Evolutionary conservation across 1,139 yeast species (phyloP), one percentile per base, ranked within the genome.

Genomic region (Kodamaea anthophila): DNA sequence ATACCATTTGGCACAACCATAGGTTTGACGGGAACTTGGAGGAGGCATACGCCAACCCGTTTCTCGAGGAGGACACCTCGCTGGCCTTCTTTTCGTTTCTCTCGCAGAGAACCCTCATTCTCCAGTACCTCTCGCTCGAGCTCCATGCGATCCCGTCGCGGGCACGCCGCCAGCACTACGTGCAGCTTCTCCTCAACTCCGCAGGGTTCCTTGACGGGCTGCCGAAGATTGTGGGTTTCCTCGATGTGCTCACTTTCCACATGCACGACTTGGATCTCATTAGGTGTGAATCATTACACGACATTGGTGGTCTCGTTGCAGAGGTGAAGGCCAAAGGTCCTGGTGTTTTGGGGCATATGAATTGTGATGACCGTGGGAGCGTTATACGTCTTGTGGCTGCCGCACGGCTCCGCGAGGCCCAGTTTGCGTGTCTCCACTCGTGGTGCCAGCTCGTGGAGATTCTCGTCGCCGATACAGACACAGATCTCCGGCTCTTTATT

Each of bases 401-500:
- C 21, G 60, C 62, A 20, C 62, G 64, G 23, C 67, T 76, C 42
- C 66, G 70, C 34, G 52, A 62, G 1, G 60, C 66, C 4, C 93
- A 83, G 40, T 58, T 80, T 27, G 60, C 69, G 6, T 75, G 80
- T 35, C 57, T 88, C 16, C 83, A 77, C 44, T 74, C 94, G 0
- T 88, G 97, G 97, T 77, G 81, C 19, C 82, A 80, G 42, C 55
- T 87, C 31, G 77, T 85, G 21, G 84, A 85, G 39, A 76, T 86
- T 4, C 55, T 86, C 28, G 76, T 84, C 5, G 65, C 76, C 12
- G 91, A 82, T 46, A 57, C 51, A n/a, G 59, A 59, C 14, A 38
- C 55, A 15, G 33, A 40, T 12, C 42, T 55, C 6, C 46, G 47
- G 18, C 40, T 75, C 28, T 81, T 88, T 43, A 75, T 86, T 32